Evolutionary conservation across 2,329 filamentous ascomycete genomes (phyloP).

Genomic region (Fusarium sp.): DNA sequence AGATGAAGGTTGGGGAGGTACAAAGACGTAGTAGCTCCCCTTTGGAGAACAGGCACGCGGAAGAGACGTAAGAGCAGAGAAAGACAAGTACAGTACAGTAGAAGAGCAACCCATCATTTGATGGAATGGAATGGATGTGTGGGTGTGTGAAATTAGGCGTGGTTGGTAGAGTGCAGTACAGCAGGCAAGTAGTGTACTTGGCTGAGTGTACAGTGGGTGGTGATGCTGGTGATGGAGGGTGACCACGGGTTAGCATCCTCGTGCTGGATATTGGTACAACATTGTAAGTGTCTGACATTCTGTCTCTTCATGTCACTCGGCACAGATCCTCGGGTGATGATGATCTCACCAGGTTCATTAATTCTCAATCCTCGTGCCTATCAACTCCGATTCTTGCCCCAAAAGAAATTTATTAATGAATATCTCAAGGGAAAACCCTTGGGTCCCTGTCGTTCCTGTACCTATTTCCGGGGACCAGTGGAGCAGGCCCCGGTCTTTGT

Average conservation of each 20-base stretch:
- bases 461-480: constrained; percentile 38
- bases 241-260: constrained; percentile 1
- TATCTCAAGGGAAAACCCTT: constrained; percentile 1
- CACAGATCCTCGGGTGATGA: constrained; percentile 13
- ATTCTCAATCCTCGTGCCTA: constrained; percentile 1
- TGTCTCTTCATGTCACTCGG: constrained; percentile 14
- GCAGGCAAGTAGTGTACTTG: too few relatives aligned
- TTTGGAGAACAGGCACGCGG: constrained; percentile 31
- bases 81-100: constrained; percentile 1
- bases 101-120: constrained; percentile 36
- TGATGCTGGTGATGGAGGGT: constrained; percentile 22
- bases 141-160: constrained; percentile 38
- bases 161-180: constrained; percentile 13
- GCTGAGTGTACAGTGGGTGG: not conserved
- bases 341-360: constrained; percentile 28
- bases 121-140: constrained; percentile 19
- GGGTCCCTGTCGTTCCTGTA: constrained; percentile 11
- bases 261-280: constrained; percentile 1
- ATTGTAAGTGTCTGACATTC: not conserved
- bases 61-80: constrained; percentile 27
- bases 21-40: constrained; percentile 25
- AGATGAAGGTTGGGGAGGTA: constrained; percentile 29
- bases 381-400: not conserved
- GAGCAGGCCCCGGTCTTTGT: constrained; percentile 25
- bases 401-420: constrained; percentile 11